Evolutionary conservation across 441 rosid genomes (phyloP).

Genomic region (Populus hybrid): DNA sequence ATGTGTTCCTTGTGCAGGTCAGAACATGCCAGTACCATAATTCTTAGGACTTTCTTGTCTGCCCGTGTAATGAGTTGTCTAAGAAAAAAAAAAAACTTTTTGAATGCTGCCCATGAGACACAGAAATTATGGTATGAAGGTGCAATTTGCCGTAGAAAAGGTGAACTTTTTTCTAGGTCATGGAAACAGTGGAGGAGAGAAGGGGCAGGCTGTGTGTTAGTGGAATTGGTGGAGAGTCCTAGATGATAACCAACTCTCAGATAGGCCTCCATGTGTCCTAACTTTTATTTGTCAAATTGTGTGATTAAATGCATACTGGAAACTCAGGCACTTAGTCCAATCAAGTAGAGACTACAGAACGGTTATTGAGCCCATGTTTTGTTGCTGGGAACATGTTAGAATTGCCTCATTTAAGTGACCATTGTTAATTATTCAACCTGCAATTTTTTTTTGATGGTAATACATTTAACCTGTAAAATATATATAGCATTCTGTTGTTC

Average conservation of each 20-base stretch:
- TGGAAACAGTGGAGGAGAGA: not conserved
- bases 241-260: not conserved
- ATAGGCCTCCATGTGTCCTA: not conserved
- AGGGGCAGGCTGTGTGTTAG: not conserved
- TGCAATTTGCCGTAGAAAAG: not conserved
- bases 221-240: not conserved
- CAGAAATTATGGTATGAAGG: not conserved
- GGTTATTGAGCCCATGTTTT: not conserved
- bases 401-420: not conserved
- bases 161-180: not conserved
- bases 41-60: not conserved
- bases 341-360: not conserved
- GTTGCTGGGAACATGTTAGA: not conserved
- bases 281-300: no score
- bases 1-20: slow-evolving; percentile 91
- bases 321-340: not conserved
- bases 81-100: not conserved
- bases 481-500: not conserved
- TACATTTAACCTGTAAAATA: not conserved
- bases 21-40: not conserved
- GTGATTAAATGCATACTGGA: not conserved
- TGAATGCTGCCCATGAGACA: not conserved
- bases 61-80: not conserved
- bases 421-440: not conserved
- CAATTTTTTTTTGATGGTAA: no score